A percentile compares a stretch with the other conserved stretches of the same genome.
phyloP scores from a whole-genome alignment of 306 rosid genomes.

The Cicer yamashitae region DNA sequence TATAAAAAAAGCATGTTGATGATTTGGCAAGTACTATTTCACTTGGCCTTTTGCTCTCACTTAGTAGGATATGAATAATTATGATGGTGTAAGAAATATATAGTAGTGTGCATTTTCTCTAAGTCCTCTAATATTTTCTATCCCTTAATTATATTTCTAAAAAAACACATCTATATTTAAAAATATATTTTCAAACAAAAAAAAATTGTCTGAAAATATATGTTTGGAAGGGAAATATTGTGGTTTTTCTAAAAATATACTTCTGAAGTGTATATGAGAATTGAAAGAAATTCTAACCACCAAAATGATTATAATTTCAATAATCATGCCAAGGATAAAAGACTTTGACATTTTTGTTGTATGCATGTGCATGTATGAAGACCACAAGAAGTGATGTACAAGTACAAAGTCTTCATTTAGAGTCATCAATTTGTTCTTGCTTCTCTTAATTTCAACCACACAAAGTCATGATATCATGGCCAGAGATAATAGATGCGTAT shows the following conservation, averaged over 20 bases:
- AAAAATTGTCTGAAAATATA: too few species aligned
- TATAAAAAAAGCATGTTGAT: conserved; percentile 25
- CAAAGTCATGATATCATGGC: neutral
- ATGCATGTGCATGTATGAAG: conserved; percentile 45
- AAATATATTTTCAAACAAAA: too few species aligned
- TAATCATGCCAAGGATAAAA: conserved; percentile 44
- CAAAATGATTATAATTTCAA: conserved; percentile 47
- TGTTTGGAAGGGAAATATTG: too few species aligned
- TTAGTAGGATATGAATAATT: conserved; percentile 45
- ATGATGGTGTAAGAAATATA: conserved; percentile 26
- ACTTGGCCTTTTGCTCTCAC: conserved; percentile 41
- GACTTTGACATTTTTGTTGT: conserved; percentile 37
- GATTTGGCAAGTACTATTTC: conserved; percentile 47
- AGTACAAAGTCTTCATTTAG: neutral
- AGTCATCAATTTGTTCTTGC: conserved; percentile 18
- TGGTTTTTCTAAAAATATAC: too few species aligned
- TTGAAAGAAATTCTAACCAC: neutral
- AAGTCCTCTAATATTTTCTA: conserved; percentile 13
- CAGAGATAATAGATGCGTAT: conserved; percentile 25
- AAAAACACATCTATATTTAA: too few species aligned
- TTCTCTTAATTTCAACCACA: conserved; percentile 36
- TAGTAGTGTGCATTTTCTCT: conserved; percentile 8
- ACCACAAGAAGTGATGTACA: conserved; percentile 20
- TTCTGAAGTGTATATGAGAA: too few species aligned
- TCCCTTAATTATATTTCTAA: too few species aligned